These are phyloP conservation scores for Thermomucor indicae-seudaticae DNA, from an alignment of 371 early-diverging fungal genomes.

Conservation along the genomic window DNA sequence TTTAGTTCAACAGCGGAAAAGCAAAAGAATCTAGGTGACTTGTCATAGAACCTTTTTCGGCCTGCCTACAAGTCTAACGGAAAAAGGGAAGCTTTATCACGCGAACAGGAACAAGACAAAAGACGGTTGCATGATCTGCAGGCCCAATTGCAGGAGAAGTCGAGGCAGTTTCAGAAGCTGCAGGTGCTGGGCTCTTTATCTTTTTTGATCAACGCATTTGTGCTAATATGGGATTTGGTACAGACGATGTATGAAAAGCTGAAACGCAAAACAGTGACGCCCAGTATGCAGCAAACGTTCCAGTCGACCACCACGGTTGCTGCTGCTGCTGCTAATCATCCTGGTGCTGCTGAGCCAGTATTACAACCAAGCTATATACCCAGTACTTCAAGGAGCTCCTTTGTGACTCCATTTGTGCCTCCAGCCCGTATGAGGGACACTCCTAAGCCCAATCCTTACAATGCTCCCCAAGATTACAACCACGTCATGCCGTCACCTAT, in stretches of 20 bases:
- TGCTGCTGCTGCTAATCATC: too few species aligned
- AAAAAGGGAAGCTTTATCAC: slow-evolving; percentile 36
- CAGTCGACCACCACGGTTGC: too few species aligned
- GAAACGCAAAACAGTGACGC: slow-evolving; percentile 43
- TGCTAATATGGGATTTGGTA: neutral
- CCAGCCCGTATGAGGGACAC: too few species aligned
- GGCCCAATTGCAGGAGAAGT: slow-evolving; percentile 59
- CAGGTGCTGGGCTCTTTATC: slow-evolving; percentile 39
- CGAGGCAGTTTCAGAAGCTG: slow-evolving; percentile 63
- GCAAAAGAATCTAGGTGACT: slow-evolving; percentile 22
- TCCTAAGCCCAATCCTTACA: too few species aligned
- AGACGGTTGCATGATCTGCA: slow-evolving; percentile 43
- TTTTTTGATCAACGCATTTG: neutral
- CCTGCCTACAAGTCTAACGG: too few species aligned
- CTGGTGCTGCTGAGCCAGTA: too few species aligned
- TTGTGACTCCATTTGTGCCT: too few species aligned
- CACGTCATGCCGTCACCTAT: too few species aligned
- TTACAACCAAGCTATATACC: too few species aligned
- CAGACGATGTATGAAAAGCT: slow-evolving; percentile 58
- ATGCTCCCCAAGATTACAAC: too few species aligned
- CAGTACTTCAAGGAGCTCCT: too few species aligned
- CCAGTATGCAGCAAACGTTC: slow-evolving; percentile 22
- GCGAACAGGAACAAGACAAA: slow-evolving; percentile 56
- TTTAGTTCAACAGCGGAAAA: slow-evolving; percentile 12
- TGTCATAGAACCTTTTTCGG: neutral